Evolutionary conservation across 2,329 filamentous ascomycete species (phyloP).

Genomic region (Claviceps sp.): DNA sequence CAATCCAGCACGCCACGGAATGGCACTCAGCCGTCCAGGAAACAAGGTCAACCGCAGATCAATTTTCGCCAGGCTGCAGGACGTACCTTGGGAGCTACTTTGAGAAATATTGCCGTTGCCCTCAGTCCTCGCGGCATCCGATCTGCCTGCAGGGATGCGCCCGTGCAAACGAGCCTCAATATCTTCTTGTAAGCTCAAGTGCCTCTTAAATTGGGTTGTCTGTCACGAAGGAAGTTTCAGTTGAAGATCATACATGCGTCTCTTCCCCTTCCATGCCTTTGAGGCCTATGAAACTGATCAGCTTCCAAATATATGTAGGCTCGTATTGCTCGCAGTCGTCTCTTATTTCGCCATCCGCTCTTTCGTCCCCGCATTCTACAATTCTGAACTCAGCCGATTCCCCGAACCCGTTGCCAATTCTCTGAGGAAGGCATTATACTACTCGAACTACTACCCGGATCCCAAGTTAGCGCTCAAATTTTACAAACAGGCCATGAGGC

Average conservation of each 20-base stretch:
- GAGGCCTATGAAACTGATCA: not conserved
- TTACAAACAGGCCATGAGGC: slow-evolving; percentile 65
- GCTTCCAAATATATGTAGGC: slow-evolving; percentile 9
- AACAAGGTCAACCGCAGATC: slow-evolving; percentile 14
- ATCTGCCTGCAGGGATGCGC: slow-evolving; percentile 20
- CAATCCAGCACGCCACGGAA: slow-evolving; percentile 13
- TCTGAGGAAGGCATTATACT: slow-evolving; percentile 75
- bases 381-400: slow-evolving; percentile 40
- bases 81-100: slow-evolving; percentile 18
- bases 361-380: slow-evolving; percentile 43
- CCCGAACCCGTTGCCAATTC: slow-evolving; percentile 63
- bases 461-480: slow-evolving; percentile 67
- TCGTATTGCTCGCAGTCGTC: slow-evolving; percentile 17
- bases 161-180: slow-evolving; percentile 16
- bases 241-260: not conserved
- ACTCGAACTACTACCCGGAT: slow-evolving; percentile 63
- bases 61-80: slow-evolving; percentile 18
- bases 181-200: slow-evolving; percentile 17
- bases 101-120: slow-evolving; percentile 21
- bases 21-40: slow-evolving; percentile 6
- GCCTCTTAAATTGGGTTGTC: not conserved
- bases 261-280: not conserved
- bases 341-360: slow-evolving; percentile 21
- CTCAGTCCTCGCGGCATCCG: slow-evolving; percentile 23
- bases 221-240: not conserved